Conservation (phyloP, 169 alveolate genomes). For the Eimeria necatrix region DNA sequence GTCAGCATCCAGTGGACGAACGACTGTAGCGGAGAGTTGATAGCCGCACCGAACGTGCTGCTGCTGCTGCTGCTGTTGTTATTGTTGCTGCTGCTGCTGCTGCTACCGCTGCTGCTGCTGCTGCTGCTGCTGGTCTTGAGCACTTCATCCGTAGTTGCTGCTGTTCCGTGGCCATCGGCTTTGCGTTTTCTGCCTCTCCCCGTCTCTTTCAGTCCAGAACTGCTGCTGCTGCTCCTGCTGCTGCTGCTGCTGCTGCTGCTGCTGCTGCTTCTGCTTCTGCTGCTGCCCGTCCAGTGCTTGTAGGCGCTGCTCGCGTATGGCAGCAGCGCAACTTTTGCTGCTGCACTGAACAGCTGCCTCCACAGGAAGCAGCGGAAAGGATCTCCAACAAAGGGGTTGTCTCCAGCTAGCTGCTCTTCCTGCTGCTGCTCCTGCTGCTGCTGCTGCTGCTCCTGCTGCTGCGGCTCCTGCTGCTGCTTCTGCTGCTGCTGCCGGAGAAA, state of each 20-base stretch:
- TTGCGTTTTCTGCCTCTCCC: background rate
- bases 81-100: background rate
- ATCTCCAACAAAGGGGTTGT: conserved; percentile 26
- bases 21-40: conserved; percentile 3
- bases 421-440: conserved; percentile 49
- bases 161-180: conserved; percentile 1
- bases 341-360: conserved; percentile 30
- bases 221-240: background rate
- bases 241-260: conserved; percentile 11
- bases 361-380: conserved; percentile 26
- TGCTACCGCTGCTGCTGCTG: background rate
- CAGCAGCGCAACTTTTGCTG: conserved; percentile 56
- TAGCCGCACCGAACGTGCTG: background rate
- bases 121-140: background rate
- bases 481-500: conserved; percentile 28
- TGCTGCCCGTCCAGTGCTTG: conserved; percentile 48
- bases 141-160: conserved; percentile 12
- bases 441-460: conserved; percentile 33
- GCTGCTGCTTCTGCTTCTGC: conserved; percentile 57
- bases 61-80: background rate
- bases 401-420: background rate
- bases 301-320: conserved; percentile 58
- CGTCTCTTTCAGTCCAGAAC: background rate
- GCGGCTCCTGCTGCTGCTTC: conserved; percentile 32
- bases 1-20: conserved; percentile 8